Base-by-base conservation (phyloP, 371 early-diverging fungal genomes). In the Polyrhizophydium stewartii region DNA sequence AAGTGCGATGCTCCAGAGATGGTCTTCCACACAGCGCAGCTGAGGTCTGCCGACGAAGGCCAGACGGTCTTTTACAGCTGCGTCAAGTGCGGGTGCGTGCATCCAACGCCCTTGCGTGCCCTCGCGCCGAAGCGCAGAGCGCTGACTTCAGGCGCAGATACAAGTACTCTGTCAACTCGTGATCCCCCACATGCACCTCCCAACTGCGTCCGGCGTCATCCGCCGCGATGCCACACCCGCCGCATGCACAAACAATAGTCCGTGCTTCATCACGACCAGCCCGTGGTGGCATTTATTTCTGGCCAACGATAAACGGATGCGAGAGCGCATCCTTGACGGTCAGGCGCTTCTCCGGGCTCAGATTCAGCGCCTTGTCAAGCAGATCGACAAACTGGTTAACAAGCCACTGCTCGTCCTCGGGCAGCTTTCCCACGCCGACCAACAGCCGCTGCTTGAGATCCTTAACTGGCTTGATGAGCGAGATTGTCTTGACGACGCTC, bases 1-100 rank as follows among this genome's bases (percentile, higher is more conserved):
- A 87, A 92, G 66, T 95, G 96, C 77, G 74, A 78, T 38, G 81
- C 87, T 33, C 89, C 89, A 16, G 95, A 98, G 78, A 94, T 99
- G 95, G 89, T 87, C 52, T 99, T 96, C 77, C 92, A 97, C 74
- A 98, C 99, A 0, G 93, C 96, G 83, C 99, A 99, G 74, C 75
- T 99, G 64, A 89, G 99, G 61, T 94, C 95, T 53, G 99, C 99
- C 22, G 99, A 99, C 87, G 99, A 99, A 89, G 99, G 99, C 45
- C 99, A 99, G 79, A 99, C 99, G 1, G 92, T 99, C 19, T 99
- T 99, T 74, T 99, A 97, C 78, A 88, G 87, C 69, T 99, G 99
- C 78, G 85, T 85, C 50, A 93, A 96, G 73, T 99, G 99, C 86
- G 96, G 97, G 83, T 94, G 90, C 43, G 52, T 51, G 35, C 35